A percentile compares a stretch with the other conserved stretches of the same genome.
These are phyloP conservation scores for Colletotrichum chrysophilum DNA, from an alignment of 2,329 filamentous ascomycete species.

Conservation along the genomic window DNA sequence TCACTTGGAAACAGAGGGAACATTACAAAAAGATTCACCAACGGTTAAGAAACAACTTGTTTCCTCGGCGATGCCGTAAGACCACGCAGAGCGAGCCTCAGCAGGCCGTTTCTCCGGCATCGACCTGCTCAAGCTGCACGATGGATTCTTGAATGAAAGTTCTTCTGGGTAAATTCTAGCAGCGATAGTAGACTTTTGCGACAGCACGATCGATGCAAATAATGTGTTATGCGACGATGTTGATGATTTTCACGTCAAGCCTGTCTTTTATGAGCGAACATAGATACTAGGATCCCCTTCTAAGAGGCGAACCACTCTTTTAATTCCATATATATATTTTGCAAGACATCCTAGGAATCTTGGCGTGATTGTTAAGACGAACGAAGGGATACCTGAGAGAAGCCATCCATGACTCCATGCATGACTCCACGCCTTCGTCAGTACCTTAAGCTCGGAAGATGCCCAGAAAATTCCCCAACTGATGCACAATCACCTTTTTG, in stretches of 20 bases:
- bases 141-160: not conserved
- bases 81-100: not conserved
- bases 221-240: not conserved
- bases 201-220: not conserved
- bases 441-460: not conserved
- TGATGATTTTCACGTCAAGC: not conserved
- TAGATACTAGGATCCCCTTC: not conserved
- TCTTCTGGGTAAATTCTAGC: not conserved
- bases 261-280: not conserved
- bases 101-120: not conserved
- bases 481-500: fast-evolving
- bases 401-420: not conserved
- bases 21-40: slow-evolving; percentile 19
- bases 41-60: slow-evolving; percentile 1
- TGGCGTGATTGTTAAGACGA: not conserved
- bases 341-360: not conserved
- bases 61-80: not conserved
- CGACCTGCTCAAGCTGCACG: not conserved
- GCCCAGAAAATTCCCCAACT: fast-evolving
- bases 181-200: not conserved
- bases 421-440: not conserved
- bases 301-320: not conserved
- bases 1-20: not conserved
- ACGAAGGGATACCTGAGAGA: not conserved
- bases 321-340: not conserved